Conservation (phyloP, 495 filamentous ascomycete genomes). For the Trichoderma virens region DNA sequence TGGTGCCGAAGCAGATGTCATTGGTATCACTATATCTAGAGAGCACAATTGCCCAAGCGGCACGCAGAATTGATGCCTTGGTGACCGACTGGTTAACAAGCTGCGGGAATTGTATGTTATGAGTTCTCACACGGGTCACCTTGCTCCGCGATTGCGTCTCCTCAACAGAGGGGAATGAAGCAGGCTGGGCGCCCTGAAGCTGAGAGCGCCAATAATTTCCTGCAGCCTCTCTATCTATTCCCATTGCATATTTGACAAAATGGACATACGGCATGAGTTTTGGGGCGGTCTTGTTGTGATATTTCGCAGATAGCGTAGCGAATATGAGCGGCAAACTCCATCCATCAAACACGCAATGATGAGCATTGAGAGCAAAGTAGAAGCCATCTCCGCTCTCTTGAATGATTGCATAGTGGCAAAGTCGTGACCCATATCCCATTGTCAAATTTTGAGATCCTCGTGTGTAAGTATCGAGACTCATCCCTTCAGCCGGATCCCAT, state of each 20-base stretch:
- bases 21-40: slow-evolving; percentile 27
- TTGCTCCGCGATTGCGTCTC: not conserved
- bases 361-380: slow-evolving; percentile 2
- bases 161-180: not conserved
- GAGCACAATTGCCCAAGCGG: slow-evolving; percentile 36
- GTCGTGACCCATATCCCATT: not conserved
- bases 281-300: not conserved
- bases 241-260: not conserved
- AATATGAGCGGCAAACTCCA: slow-evolving; percentile 4
- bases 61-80: slow-evolving; percentile 38
- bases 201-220: not conserved
- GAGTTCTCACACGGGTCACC: not conserved
- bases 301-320: not conserved
- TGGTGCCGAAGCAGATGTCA: slow-evolving; percentile 40
- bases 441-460: not conserved
- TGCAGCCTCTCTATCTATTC: not conserved
- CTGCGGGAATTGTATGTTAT: not conserved
- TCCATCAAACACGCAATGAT: slow-evolving; percentile 14
- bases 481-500: not conserved
- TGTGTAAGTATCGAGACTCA: slow-evolving; percentile 10
- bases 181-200: not conserved
- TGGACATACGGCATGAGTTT: not conserved
- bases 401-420: not conserved
- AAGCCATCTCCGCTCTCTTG: slow-evolving; percentile 9
- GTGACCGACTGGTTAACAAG: too few species aligned